These are phyloP conservation scores for Nymphaea thermarum DNA, from an alignment of 164 flowering plant genomes.

Conservation along the genomic window DNA sequence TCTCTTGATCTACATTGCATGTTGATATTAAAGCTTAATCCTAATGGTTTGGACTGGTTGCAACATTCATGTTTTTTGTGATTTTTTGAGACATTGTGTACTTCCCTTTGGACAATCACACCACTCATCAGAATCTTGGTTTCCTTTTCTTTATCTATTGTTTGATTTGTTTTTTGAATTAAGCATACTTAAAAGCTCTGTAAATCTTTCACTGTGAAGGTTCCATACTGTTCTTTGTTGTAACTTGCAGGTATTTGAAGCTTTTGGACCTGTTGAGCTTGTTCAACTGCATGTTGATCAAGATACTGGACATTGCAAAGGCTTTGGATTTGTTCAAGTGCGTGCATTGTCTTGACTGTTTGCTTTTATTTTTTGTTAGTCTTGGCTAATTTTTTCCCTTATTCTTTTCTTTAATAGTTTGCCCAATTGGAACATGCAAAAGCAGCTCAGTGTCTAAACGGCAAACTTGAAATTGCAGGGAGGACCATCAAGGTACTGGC, in stretches of 20 bases:
- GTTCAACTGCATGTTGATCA: conserved; percentile 87
- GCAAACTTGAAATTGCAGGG: conserved; percentile 89
- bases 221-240: neutral
- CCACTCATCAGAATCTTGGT: no score
- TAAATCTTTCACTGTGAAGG: no score
- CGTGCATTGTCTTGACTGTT: conserved; percentile 11
- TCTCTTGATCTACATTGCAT: no score
- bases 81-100: no score
- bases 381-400: neutral
- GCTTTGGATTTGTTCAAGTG: conserved; percentile 93
- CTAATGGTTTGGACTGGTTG: no score
- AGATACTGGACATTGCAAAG: conserved; percentile 96
- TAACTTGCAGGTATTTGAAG: conserved; percentile 69
- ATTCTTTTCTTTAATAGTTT: conserved; percentile 33
- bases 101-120: no score
- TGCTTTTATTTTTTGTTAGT: neutral
- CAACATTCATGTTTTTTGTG: no score
- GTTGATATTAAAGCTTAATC: no score
- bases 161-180: no score
- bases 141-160: no score
- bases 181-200: no score
- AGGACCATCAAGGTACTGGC: conserved; percentile 56
- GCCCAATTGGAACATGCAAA: conserved; percentile 81
- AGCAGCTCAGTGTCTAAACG: conserved; percentile 87
- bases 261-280: conserved; percentile 92